Evolutionary conservation across 495 filamentous ascomycete genomes (phyloP), one percentile per base, ranked within the genome.

Genomic region (Xylaria grammica): DNA sequence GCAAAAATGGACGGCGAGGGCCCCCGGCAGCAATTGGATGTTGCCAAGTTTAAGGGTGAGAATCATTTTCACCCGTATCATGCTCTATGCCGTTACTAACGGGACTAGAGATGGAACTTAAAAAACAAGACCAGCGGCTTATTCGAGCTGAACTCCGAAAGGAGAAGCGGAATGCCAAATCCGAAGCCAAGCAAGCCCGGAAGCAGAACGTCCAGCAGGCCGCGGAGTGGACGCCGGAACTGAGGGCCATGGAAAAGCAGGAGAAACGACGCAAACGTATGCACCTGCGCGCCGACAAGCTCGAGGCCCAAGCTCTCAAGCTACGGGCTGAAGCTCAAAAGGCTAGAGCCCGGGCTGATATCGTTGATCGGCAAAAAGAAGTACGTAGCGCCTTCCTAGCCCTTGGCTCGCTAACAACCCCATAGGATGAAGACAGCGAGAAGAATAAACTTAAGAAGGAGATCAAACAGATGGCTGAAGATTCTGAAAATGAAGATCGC

Each of bases 121-220:
- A 74, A 54, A 56, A 38, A 36, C 56, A 69, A 38, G 67, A 74
- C 19, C 69, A 71, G 24, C 67, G 70, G 51, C 27, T 63, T 38
- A 22, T 29, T 26, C 71, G 71, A 64, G 61, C 69, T 44, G 71
- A 69, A 57, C 51, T 57, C 50, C 73, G 73, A 54, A 67, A 63
- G 36, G 69, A 69, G 49, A 75, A 70, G 59, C 74, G 69, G 5
- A 69, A 72, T 46, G 62, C 64, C 40, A 75, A 75, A 62, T 63
- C 72, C 49, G 74, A 71, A 52, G 74, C 69, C 17, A 74, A 74
- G 67, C 60, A 65, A 63, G 65, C 71, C 19, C 73, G 69, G 49
- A 75, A 73, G 56, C 50, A 45, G 49, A 75, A 73, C 15, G 61
- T 75, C 40, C 44, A 55, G 40, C 69, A 55, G 42, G 65, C 67